A percentile compares a stretch with the other conserved stretches of the same genome.
Evolutionary conservation across 2,329 filamentous ascomycete species (phyloP).

Genomic region (Capronia americana): DNA sequence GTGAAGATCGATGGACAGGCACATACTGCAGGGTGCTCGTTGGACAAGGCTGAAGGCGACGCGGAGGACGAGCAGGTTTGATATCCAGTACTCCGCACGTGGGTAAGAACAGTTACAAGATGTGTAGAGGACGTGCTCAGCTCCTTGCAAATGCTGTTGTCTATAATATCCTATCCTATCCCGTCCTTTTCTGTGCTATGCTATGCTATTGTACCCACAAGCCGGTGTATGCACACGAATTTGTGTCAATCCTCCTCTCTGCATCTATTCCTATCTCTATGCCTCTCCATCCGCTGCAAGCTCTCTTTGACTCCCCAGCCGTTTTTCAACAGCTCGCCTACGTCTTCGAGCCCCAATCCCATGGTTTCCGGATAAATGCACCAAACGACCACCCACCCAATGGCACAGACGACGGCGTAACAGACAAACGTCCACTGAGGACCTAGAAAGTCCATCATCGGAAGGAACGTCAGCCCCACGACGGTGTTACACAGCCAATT

Average conservation of each 20-base stretch:
- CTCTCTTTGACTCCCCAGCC: constrained; percentile 73
- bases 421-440: constrained; percentile 78
- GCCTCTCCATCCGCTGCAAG: constrained; percentile 39
- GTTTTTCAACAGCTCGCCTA: constrained; percentile 71
- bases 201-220: neutral
- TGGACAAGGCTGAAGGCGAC: neutral
- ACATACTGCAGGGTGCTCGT: neutral
- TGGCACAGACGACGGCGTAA: constrained; percentile 75
- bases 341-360: constrained; percentile 81
- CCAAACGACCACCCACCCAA: constrained; percentile 73
- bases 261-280: neutral
- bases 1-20: neutral
- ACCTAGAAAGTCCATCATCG: constrained; percentile 78
- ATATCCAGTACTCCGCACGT: neutral
- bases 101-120: neutral
- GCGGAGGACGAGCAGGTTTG: neutral
- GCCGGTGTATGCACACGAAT: neutral
- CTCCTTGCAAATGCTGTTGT: neutral
- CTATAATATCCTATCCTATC: neutral
- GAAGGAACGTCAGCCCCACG: constrained; percentile 84
- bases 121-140: neutral
- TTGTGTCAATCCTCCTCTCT: neutral
- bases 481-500: constrained; percentile 90
- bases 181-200: neutral
- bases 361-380: constrained; percentile 85